Conservation (phyloP, 2,329 filamentous ascomycete genomes). For the Exserohilum turcica region DNA sequence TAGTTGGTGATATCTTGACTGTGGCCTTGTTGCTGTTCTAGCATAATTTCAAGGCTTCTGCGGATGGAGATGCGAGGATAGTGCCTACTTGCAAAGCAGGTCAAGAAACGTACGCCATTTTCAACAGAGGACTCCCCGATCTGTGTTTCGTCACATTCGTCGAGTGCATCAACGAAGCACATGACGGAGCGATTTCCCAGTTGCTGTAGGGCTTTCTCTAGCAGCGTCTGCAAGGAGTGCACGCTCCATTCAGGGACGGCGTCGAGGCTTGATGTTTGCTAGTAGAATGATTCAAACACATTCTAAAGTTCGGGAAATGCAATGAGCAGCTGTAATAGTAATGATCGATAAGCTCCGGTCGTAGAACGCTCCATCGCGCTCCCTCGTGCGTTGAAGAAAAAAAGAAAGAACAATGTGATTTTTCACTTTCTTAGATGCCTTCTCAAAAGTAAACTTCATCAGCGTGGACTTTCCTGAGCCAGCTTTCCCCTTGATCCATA, state of each 20-base stretch:
- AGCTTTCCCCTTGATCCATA: constrained; percentile 55
- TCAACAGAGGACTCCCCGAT: constrained; percentile 40
- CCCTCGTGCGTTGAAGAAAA: constrained; percentile 38
- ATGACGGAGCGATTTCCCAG: constrained; percentile 21
- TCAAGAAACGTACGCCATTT: constrained; percentile 21
- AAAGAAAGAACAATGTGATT: constrained; percentile 17
- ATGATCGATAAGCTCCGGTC: constrained; percentile 30
- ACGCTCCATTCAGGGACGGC: constrained; percentile 17
- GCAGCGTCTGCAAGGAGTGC: constrained; percentile 20
- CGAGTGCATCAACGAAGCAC: constrained; percentile 53
- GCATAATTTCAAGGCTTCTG: constrained; percentile 32
- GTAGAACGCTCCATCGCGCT: constrained; percentile 27
- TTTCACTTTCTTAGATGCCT: constrained; percentile 15
- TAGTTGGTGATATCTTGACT: constrained; percentile 44
- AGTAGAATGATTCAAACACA: constrained; percentile 5
- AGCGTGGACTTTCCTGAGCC: constrained; percentile 51
- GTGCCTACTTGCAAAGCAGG: constrained; percentile 42
- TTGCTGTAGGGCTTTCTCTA: constrained; percentile 22
- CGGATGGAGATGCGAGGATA: constrained; percentile 52
- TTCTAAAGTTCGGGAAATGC: constrained; percentile 13
- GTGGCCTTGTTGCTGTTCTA: constrained; percentile 49
- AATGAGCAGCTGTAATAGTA: constrained; percentile 33
- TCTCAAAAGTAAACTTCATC: constrained; percentile 42
- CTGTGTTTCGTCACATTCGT: constrained; percentile 56
- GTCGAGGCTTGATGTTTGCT: background rate